Evolutionary conservation across 345 rosid species (phyloP).

Genomic region (Syzygium aromaticum): DNA sequence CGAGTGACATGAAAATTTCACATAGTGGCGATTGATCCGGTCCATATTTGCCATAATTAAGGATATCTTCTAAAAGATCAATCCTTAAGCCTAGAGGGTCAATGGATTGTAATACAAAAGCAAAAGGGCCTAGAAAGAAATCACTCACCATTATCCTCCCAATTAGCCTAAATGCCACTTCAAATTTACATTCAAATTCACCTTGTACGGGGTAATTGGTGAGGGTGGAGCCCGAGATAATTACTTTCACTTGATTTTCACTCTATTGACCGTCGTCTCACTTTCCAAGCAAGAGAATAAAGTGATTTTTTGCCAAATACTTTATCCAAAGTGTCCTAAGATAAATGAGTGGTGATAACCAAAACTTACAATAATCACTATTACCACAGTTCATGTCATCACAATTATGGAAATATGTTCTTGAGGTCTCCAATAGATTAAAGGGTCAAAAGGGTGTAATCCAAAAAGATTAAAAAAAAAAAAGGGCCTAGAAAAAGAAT

Average conservation of each 20-base stretch:
- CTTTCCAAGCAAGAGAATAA: background rate
- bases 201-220: background rate
- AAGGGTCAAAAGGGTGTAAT: background rate
- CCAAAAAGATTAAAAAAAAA: background rate
- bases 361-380: background rate
- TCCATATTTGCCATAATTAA: background rate
- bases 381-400: background rate
- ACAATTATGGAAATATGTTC: background rate
- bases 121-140: background rate
- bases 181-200: background rate
- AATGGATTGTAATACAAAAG: background rate
- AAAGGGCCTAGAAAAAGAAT: background rate
- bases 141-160: background rate
- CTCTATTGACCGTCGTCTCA: background rate
- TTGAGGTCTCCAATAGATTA: background rate
- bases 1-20: background rate
- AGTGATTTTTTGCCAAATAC: background rate
- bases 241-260: background rate
- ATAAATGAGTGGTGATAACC: background rate
- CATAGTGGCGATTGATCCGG: background rate
- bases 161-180: background rate
- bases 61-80: background rate
- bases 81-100: background rate
- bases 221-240: background rate
- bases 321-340: background rate